Percentiles rank a stretch among this genome's conserved stretches.
Conservation (phyloP, 495 filamentous ascomycete species). For the Trichocladium antarcticum region DNA sequence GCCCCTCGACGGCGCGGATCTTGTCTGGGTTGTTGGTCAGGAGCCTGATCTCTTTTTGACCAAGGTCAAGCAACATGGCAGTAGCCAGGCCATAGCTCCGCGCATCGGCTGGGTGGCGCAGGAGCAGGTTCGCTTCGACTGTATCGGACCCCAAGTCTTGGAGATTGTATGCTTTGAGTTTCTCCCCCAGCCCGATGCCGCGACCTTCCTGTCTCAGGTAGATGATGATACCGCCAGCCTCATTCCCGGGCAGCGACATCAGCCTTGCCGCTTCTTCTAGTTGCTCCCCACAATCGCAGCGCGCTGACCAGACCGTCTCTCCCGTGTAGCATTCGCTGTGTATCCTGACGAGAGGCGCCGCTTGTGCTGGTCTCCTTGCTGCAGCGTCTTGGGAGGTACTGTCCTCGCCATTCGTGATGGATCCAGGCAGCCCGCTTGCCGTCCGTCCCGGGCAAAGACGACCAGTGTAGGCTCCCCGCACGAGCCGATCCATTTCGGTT, state of each 20-base stretch:
- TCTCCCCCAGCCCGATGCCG: conserved; percentile 87
- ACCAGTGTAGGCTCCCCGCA: conserved; percentile 83
- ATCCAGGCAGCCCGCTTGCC: conserved; percentile 43
- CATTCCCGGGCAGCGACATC: conserved; percentile 67
- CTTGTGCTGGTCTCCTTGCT: background rate
- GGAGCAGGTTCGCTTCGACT: conserved; percentile 84
- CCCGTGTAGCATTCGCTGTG: conserved; percentile 98
- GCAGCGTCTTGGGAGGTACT: background rate
- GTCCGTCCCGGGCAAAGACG: conserved; percentile 76
- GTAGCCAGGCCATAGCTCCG: conserved; percentile 90
- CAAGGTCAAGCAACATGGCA: conserved; percentile 82
- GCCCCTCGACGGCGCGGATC: conserved; percentile 85
- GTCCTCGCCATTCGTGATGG: background rate
- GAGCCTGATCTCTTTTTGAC: conserved; percentile 62
- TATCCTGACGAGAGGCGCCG: conserved; percentile 71
- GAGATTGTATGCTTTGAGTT: conserved; percentile 95
- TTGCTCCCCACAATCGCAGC: conserved; percentile 97
- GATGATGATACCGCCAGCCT: conserved; percentile 76
- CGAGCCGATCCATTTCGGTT: conserved; percentile 92
- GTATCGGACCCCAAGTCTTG: conserved; percentile 94
- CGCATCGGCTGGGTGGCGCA: conserved; percentile 90
- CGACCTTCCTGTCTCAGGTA: conserved; percentile 94
- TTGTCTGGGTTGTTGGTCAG: conserved; percentile 99
- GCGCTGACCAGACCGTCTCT: conserved; percentile 93
- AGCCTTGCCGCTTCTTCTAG: conserved; percentile 89